Evolutionary conservation across 164 flowering plant genomes (phyloP), one percentile per base, ranked within the genome.

Genomic region (Stephania cephalantha): DNA sequence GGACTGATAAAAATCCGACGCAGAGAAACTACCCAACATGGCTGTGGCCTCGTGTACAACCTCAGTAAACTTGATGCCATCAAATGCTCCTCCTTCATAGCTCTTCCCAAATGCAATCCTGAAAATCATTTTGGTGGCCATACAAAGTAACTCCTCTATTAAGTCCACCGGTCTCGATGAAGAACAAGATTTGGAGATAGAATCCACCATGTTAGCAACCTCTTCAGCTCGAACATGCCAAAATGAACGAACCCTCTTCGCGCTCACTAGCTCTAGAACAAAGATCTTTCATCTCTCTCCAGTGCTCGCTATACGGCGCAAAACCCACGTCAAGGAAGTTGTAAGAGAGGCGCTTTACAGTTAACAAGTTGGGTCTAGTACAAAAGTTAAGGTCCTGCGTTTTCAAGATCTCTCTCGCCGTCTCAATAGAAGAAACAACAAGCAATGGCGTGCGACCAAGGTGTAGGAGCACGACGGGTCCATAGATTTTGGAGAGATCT

Each of bases 81-180:
- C 69, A 2, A 66, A 35, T 35, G 42, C 42, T 35, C 4, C 35
- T 15, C 83, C 79, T 61, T 70, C 71, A 22, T 75, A 76, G n/a
- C 75, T 81, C 72, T 68, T 76, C 2, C 87, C 85, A 70, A 81
- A 84, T 29, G 83, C 82, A 44, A 80, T 50, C 17, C 73, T 70
- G 76, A 78, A 76, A 4, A 71, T 71, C 1, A 82, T 68, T 18
- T 63, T 65, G 10, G 52, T 58, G 1, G 76, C 74, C 0, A 80
- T 45, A 18, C 77, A 70, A 45, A 77, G 44, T 10, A 77, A 17
- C 44, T 67, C 71, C 25, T 75, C 61, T n/a, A 76, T 70, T 8
- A 83, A 70, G 61, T 81, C 69, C 5, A 70, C 72, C 42, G 42
- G 42, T 0, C 10, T 13, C 10, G 55, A 13, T 9, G 63, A 4